phyloP scores from a whole-genome alignment of 2,329 filamentous ascomycete species.

The Colletotrichum sp. region DNA sequence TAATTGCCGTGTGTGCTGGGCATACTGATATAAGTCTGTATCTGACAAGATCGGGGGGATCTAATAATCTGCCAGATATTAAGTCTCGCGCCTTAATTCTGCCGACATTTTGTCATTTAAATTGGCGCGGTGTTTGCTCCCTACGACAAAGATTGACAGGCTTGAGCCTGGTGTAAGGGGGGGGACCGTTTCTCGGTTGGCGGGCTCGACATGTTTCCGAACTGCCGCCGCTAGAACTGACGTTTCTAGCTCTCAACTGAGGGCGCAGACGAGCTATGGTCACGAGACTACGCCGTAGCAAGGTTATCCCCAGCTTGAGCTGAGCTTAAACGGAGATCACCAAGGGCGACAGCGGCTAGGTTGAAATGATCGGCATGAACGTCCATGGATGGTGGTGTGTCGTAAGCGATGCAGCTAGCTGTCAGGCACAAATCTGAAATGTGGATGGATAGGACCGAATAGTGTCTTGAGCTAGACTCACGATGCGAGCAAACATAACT shows the following conservation, averaged over 20 bases:
- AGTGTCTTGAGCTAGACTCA: neutral
- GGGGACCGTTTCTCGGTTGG: neutral
- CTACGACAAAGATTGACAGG: neutral
- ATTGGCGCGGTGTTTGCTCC: neutral
- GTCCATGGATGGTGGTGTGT: neutral
- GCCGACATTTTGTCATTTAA: neutral
- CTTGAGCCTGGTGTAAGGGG: neutral
- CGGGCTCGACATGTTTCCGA: neutral
- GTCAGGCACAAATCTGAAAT: neutral
- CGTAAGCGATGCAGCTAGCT: neutral
- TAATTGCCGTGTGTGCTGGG: neutral
- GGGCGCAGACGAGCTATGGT: neutral
- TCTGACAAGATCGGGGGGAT: neutral
- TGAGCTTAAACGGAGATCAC: neutral
- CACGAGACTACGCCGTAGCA: neutral
- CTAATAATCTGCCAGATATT: neutral
- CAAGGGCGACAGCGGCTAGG: neutral
- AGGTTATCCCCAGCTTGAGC: neutral
- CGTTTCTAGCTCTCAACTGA: neutral
- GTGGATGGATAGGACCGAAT: neutral
- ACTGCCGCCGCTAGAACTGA: neutral
- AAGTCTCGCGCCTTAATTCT: neutral
- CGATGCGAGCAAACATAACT: neutral
- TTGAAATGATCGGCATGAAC: neutral
- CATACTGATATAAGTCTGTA: rapidly evolving